phyloP scores from a whole-genome alignment of 768 basidiomycete species.

The Paxillus involutus region DNA sequence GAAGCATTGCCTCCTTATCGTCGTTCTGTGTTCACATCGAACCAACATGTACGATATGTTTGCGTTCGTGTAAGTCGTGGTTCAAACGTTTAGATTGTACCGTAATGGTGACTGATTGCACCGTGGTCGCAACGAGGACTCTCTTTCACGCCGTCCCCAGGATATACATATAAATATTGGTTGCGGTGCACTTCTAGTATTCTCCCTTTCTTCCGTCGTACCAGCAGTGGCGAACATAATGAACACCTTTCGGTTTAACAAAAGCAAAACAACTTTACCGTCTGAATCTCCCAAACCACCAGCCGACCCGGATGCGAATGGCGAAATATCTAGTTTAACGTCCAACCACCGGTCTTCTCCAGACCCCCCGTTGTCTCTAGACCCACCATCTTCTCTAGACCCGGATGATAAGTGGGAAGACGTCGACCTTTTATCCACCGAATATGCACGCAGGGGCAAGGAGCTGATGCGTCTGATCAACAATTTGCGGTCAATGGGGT shows the following conservation, averaged over 20 bases:
- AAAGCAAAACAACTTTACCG: not conserved
- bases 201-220: not conserved
- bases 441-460: conserved; percentile 40
- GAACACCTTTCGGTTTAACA: not conserved
- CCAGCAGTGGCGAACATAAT: not conserved
- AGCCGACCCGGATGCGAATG: too few relatives aligned
- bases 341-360: not conserved
- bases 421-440: conserved; percentile 27
- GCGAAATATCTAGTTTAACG: not conserved
- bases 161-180: not conserved
- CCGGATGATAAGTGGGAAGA: conserved; percentile 14
- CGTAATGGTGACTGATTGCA: too few relatives aligned
- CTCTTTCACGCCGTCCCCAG: not conserved
- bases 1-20: too few relatives aligned
- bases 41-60: too few relatives aligned
- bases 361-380: not conserved
- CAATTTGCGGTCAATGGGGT: conserved; percentile 43
- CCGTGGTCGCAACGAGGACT: not conserved
- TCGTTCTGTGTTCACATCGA: too few relatives aligned
- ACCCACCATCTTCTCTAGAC: not conserved
- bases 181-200: not conserved
- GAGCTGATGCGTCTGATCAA: conserved; percentile 41
- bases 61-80: too few relatives aligned
- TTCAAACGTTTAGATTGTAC: too few relatives aligned
- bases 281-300: too few relatives aligned